phyloP scores from a whole-genome alignment of 257 asterid species.

The Vinca minor region DNA sequence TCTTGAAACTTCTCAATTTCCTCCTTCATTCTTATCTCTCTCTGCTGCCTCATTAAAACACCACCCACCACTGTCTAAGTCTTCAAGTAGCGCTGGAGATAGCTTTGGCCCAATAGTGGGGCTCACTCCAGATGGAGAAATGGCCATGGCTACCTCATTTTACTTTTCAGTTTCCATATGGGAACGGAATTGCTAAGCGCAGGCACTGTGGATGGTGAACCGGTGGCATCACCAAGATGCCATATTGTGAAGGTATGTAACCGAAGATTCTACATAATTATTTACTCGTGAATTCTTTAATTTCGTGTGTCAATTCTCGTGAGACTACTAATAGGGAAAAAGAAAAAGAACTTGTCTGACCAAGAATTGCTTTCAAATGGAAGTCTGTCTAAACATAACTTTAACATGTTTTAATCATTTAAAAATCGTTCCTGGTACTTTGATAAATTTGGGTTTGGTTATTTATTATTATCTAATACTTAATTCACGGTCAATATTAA shows the following conservation, averaged over 20 bases:
- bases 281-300: no score
- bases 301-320: no score
- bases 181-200: constrained; percentile 63
- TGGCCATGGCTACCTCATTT: constrained; percentile 91
- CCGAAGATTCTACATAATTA: no score
- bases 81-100: no score
- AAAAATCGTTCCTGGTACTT: neutral
- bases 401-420: neutral
- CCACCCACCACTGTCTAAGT: no score
- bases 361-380: neutral
- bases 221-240: constrained; percentile 95
- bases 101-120: constrained; percentile 51
- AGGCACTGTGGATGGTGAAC: constrained; percentile 48
- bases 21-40: no score
- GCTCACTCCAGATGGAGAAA: constrained; percentile 63
- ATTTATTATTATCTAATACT: neutral
- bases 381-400: neutral
- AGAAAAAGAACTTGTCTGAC: neutral
- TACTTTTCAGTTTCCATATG: no score
- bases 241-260: constrained; percentile 69
- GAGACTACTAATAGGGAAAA: neutral
- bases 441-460: neutral
- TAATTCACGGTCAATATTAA: neutral
- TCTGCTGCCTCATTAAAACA: no score
- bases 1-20: no score